These are phyloP conservation scores for Coniella vitis DNA, from an alignment of 2,329 filamentous ascomycete genomes.

Conservation along the genomic window DNA sequence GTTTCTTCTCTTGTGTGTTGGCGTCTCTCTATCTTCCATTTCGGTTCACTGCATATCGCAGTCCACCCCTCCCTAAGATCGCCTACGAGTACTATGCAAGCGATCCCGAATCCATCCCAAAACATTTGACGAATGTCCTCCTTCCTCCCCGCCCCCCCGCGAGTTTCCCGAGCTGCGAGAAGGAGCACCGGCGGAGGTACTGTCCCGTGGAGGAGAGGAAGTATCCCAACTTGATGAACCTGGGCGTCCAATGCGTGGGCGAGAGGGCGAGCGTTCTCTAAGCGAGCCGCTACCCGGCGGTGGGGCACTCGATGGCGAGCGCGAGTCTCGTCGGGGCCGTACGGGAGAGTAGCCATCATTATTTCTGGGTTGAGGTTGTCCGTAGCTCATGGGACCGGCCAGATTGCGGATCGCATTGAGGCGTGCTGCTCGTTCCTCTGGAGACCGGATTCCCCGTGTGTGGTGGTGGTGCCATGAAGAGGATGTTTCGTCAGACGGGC, in stretches of 20 bases:
- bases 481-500: not conserved
- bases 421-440: constrained; percentile 16
- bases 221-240: constrained; percentile 6
- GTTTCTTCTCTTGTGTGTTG: too few relatives aligned
- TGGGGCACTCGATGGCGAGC: constrained; percentile 12
- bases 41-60: too few relatives aligned
- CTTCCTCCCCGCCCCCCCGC: not conserved
- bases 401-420: constrained; percentile 22
- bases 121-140: constrained; percentile 12
- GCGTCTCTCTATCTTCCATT: too few relatives aligned
- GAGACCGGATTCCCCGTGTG: constrained; percentile 8
- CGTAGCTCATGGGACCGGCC: constrained; percentile 9
- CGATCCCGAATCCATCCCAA: constrained; percentile 22
- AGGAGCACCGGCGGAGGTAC: too few relatives aligned
- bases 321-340: constrained; percentile 12
- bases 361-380: not conserved
- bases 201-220: constrained; percentile 2
- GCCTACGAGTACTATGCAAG: constrained; percentile 13
- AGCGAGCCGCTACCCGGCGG: constrained; percentile 7
- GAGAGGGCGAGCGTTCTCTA: constrained; percentile 13
- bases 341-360: not conserved
- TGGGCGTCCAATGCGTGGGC: not conserved
- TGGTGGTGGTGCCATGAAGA: constrained; percentile 4
- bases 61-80: constrained; percentile 11
- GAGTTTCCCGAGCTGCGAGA: constrained; percentile 2